Percentiles rank a stretch among this genome's conserved stretches.
These are phyloP conservation scores for Ophiosphaerella korrae DNA, from an alignment of 2,329 filamentous ascomycete species.

Conservation along the genomic window DNA sequence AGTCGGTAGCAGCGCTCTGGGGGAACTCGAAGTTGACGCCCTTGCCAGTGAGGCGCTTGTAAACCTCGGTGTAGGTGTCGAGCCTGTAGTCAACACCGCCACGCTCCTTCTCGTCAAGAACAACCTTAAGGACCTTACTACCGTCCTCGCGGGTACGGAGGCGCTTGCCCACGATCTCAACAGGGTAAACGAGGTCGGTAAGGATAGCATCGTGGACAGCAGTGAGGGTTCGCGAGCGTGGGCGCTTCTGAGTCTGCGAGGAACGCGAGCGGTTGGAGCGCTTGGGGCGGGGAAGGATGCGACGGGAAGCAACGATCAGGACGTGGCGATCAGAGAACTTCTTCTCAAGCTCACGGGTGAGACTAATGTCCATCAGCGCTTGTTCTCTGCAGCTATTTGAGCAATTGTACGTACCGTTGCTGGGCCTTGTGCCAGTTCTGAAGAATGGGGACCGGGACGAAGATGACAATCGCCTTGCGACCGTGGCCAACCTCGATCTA, in stretches of 20 bases:
- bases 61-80: constrained; percentile 99
- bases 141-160: constrained; percentile 98
- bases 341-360: constrained; percentile 99
- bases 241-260: constrained; percentile 98
- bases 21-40: constrained; percentile 99
- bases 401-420: constrained; percentile 81
- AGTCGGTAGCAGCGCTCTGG: constrained; percentile 77
- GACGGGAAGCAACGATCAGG: constrained; percentile 97
- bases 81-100: constrained; percentile 99
- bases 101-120: constrained; percentile 99
- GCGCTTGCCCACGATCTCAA: constrained; percentile 99
- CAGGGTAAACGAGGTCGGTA: constrained; percentile 96
- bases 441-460: constrained; percentile 99
- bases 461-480: constrained; percentile 99
- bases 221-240: constrained; percentile 95
- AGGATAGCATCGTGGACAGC: constrained; percentile 99
- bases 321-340: constrained; percentile 99
- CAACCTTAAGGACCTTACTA: constrained; percentile 97
- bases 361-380: constrained; percentile 58
- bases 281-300: constrained; percentile 98
- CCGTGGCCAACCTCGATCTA: constrained; percentile 99
- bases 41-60: constrained; percentile 96
- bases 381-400: no score
- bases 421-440: constrained; percentile 99
- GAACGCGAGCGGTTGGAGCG: constrained; percentile 95